Percentiles rank a stretch among this genome's conserved stretches.
These are phyloP conservation scores for Aspergillus steynii DNA, from an alignment of 495 filamentous ascomycete genomes.

Conservation along the genomic window DNA sequence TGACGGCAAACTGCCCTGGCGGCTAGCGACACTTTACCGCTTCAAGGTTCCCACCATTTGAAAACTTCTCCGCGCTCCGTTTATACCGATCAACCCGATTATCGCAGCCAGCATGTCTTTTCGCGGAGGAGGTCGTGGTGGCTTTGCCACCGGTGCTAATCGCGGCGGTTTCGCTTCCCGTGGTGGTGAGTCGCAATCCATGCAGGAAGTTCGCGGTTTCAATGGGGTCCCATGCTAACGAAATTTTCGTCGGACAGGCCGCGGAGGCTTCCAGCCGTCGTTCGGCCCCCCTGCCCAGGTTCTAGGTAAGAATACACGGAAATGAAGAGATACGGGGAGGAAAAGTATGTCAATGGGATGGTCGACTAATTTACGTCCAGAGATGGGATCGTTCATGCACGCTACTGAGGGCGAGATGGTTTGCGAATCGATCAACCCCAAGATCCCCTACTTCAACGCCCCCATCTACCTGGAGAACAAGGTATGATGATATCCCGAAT, in stretches of 20 bases:
- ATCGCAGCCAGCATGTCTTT: conserved; percentile 51
- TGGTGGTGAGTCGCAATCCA: conserved; percentile 35
- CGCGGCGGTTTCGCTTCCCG: conserved; percentile 51
- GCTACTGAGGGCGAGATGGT: conserved; percentile 95
- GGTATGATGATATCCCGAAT: conserved; percentile 42
- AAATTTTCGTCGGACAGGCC: conserved; percentile 51
- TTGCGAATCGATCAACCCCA: conserved; percentile 88
- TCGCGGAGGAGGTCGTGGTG: conserved; percentile 49
- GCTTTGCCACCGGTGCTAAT: conserved; percentile 48
- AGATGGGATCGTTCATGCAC: conserved; percentile 93
- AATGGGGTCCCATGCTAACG: conserved; percentile 29
- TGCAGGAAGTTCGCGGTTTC: conserved; percentile 3
- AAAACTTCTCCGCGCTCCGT: conserved; percentile 48
- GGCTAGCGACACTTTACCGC: conserved; percentile 51
- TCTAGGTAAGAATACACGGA: conserved; percentile 46
- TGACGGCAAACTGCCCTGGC: conserved; percentile 42
- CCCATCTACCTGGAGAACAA: conserved; percentile 99
- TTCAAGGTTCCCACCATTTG: conserved; percentile 49
- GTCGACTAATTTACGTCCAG: conserved; percentile 43
- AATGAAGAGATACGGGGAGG: neutral
- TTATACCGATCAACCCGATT: conserved; percentile 28
- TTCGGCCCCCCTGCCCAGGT: conserved; percentile 69
- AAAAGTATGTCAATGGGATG: neutral
- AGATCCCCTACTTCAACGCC: conserved; percentile 98
- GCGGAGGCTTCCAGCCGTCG: conserved; percentile 64